Percentiles rank a stretch among this genome's conserved stretches.
phyloP scores from a whole-genome alignment of 2,329 filamentous ascomycete genomes.

The Neonectria punicea region DNA sequence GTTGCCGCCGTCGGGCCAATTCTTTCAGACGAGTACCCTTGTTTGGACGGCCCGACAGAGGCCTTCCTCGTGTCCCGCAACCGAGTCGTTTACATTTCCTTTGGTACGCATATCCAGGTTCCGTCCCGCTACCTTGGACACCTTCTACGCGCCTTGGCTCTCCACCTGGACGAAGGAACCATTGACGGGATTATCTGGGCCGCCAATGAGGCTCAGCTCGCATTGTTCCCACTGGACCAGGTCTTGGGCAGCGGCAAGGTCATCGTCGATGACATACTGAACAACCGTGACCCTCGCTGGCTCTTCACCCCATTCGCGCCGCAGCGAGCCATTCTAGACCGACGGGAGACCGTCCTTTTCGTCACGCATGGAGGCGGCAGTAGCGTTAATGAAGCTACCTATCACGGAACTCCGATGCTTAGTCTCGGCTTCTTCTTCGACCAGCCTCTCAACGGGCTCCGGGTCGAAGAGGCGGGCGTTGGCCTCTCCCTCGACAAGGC shows the following conservation, averaged over 20 bases:
- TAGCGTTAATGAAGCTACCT: background rate
- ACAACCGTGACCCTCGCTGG: background rate
- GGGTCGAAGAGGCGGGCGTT: background rate
- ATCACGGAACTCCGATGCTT: background rate
- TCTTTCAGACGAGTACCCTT: background rate
- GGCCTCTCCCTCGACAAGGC: background rate
- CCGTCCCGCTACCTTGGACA: background rate
- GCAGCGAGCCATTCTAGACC: background rate
- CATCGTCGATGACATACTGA: no score
- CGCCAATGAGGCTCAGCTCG: background rate
- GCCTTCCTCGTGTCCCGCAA: background rate
- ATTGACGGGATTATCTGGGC: background rate
- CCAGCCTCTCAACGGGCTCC: background rate
- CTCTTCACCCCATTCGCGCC: background rate
- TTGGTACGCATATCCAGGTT: constrained; percentile 1
- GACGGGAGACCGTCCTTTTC: background rate
- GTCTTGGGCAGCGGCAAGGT: background rate
- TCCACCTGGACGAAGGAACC: background rate
- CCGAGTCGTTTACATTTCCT: background rate
- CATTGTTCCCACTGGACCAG: background rate
- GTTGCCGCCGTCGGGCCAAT: constrained; percentile 1
- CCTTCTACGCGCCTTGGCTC: background rate
- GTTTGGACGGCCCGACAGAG: background rate
- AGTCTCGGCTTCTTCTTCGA: background rate
- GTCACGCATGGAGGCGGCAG: background rate